Percentiles rank a stretch among this genome's conserved stretches.
These are phyloP conservation scores for Mycena chlorophos DNA, from an alignment of 768 basidiomycete genomes.

Conservation along the genomic window DNA sequence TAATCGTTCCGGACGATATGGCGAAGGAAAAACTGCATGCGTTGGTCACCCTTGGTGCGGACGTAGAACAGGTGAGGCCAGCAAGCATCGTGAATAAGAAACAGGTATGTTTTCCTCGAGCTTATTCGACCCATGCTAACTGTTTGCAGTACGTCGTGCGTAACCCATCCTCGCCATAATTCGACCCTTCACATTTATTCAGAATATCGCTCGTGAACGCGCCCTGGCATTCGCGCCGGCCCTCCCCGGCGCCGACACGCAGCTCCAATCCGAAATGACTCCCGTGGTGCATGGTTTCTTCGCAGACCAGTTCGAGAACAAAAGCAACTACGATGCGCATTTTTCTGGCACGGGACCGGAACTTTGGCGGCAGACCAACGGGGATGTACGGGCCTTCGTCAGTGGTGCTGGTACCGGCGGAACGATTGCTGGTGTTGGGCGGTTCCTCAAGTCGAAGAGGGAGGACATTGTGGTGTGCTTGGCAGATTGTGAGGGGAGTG, in stretches of 20 bases:
- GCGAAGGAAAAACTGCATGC: constrained; percentile 90
- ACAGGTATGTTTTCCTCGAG: constrained; percentile 53
- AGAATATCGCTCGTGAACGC: constrained; percentile 87
- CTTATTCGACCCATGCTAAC: constrained; percentile 6
- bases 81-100: constrained; percentile 97
- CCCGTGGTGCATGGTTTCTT: constrained; percentile 68
- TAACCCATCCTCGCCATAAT: constrained; percentile 19
- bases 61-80: constrained; percentile 88
- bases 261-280: constrained; percentile 49
- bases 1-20: constrained; percentile 88
- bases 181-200: neutral
- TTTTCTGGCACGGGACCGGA: constrained; percentile 90
- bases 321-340: constrained; percentile 88
- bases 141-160: constrained; percentile 62
- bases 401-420: constrained; percentile 96
- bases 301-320: constrained; percentile 97
- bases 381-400: constrained; percentile 80
- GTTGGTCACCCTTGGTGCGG: constrained; percentile 78
- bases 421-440: constrained; percentile 84
- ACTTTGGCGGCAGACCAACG: constrained; percentile 91
- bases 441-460: constrained; percentile 75
- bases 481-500: constrained; percentile 92
- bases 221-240: constrained; percentile 67
- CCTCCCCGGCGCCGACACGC: constrained; percentile 53
- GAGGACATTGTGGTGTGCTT: constrained; percentile 68